phyloP scores from a whole-genome alignment of 164 flowering plant genomes.

The Nymphaea colorata region DNA sequence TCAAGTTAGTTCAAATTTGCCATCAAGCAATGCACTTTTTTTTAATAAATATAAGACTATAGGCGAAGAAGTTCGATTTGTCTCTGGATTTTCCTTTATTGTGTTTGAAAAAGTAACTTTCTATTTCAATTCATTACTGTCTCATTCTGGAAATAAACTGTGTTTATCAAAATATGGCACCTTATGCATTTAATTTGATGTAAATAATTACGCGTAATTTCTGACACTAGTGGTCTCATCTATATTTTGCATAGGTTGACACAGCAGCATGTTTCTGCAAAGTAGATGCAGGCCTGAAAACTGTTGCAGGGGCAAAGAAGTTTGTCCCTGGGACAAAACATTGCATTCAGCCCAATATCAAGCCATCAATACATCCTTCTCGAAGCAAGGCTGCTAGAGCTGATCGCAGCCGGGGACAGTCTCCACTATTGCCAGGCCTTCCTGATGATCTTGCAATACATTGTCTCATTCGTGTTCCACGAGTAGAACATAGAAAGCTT shows the following conservation, averaged over 20 bases:
- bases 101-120: background rate
- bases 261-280: conserved; percentile 68
- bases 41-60: too few relatives aligned
- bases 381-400: conserved; percentile 38
- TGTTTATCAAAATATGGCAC: too few relatives aligned
- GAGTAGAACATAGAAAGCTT: conserved; percentile 61
- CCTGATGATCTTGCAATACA: conserved; percentile 95
- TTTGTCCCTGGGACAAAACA: conserved; percentile 69
- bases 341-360: conserved; percentile 63
- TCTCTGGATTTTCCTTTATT: background rate
- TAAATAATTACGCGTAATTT: too few relatives aligned
- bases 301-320: conserved; percentile 69
- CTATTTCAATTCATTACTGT: background rate
- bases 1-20: too few relatives aligned
- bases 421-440: conserved; percentile 83
- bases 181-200: too few relatives aligned
- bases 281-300: conserved; percentile 75
- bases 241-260: conserved; percentile 43
- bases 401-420: conserved; percentile 40
- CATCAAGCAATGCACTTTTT: too few relatives aligned
- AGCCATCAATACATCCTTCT: conserved; percentile 65
- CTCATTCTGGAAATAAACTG: too few relatives aligned
- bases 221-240: too few relatives aligned
- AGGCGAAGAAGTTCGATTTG: background rate
- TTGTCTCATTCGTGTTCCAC: conserved; percentile 70